Percentiles rank a stretch among this genome's conserved stretches.
phyloP scores from a whole-genome alignment of 2,329 filamentous ascomycete species.

The Sporothrix inflata region DNA sequence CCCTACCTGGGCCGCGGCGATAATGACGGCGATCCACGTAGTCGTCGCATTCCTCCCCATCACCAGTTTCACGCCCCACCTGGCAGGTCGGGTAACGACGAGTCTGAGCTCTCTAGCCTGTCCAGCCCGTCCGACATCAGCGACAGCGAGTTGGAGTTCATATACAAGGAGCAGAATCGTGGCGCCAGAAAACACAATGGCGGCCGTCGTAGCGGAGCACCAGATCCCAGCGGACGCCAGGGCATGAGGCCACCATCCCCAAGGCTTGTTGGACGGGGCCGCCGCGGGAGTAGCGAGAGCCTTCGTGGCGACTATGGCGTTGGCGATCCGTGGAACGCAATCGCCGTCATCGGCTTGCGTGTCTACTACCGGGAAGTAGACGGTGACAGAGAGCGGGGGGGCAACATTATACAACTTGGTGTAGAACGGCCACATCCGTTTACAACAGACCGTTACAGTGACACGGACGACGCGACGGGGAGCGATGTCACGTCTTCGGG shows the following conservation, averaged over 20 bases:
- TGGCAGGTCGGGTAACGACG: slow-evolving; percentile 9
- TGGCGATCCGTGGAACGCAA: slow-evolving; percentile 62
- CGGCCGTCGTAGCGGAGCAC: not conserved
- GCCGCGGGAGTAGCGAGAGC: not conserved
- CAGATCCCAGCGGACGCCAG: not conserved
- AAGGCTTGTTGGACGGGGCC: not conserved
- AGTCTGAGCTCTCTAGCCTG: slow-evolving; percentile 34
- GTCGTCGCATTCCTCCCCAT: not conserved
- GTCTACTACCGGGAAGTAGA: slow-evolving; percentile 55
- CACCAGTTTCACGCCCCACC: not conserved
- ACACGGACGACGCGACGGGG: not conserved
- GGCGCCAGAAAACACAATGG: slow-evolving; percentile 18
- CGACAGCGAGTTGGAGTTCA: slow-evolving; percentile 39
- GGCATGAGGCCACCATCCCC: not conserved
- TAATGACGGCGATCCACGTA: not conserved
- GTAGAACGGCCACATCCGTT: not conserved
- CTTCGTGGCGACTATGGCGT: not conserved
- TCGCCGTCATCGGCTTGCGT: slow-evolving; percentile 62
- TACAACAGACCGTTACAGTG: not conserved
- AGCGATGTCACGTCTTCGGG: not conserved
- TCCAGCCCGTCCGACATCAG: slow-evolving; percentile 38
- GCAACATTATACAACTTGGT: not conserved
- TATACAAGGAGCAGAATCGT: slow-evolving; percentile 30
- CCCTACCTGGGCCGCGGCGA: not conserved
- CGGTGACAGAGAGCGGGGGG: slow-evolving; percentile 10